Evolutionary conservation across 2,329 filamentous ascomycete species (phyloP).

Genomic region (Paraconiothyrium sp.): DNA sequence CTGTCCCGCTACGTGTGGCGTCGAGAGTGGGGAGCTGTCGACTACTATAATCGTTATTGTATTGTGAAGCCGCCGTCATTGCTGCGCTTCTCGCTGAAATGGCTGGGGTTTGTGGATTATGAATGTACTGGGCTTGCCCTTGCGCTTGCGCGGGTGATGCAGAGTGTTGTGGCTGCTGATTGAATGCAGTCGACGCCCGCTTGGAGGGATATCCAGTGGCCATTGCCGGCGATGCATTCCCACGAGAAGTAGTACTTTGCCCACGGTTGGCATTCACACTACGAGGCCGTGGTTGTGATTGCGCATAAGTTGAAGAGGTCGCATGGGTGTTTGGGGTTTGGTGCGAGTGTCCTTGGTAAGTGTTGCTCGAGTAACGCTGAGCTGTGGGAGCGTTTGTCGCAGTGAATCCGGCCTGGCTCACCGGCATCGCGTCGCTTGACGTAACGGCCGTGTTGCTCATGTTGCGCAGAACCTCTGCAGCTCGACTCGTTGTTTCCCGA

Average conservation of each 20-base stretch:
- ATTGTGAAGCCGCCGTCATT: conserved; percentile 28
- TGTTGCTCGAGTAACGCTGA: conserved; percentile 29
- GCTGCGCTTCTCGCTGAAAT: conserved; percentile 22
- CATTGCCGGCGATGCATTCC: conserved; percentile 35
- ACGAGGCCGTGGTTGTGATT: conserved; percentile 36
- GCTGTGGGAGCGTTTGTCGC: conserved; percentile 31
- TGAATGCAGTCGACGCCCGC: conserved; percentile 31
- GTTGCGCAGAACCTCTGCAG: conserved; percentile 45
- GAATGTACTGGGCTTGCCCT: conserved; percentile 36
- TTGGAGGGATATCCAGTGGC: conserved; percentile 39
- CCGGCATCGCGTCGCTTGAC: conserved; percentile 25
- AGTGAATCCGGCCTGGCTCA: conserved; percentile 33
- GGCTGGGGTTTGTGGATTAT: conserved; percentile 23
- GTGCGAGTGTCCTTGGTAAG: conserved; percentile 29
- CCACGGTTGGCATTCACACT: conserved; percentile 39
- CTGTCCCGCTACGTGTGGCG: conserved; percentile 22
- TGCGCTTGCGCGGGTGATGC: conserved; percentile 29
- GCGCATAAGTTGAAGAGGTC: conserved; percentile 28
- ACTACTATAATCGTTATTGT: conserved; percentile 30
- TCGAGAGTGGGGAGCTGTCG: conserved; percentile 37
- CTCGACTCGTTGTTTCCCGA: conserved; percentile 38
- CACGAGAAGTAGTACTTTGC: conserved; percentile 28
- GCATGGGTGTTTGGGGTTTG: conserved; percentile 20
- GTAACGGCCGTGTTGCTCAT: conserved; percentile 45
- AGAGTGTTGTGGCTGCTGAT: conserved; percentile 40